Percentiles rank a stretch among this genome's conserved stretches.
Conservation (phyloP, 1,284 basidiomycete species). For the Paramarasmius palmivorus region DNA sequence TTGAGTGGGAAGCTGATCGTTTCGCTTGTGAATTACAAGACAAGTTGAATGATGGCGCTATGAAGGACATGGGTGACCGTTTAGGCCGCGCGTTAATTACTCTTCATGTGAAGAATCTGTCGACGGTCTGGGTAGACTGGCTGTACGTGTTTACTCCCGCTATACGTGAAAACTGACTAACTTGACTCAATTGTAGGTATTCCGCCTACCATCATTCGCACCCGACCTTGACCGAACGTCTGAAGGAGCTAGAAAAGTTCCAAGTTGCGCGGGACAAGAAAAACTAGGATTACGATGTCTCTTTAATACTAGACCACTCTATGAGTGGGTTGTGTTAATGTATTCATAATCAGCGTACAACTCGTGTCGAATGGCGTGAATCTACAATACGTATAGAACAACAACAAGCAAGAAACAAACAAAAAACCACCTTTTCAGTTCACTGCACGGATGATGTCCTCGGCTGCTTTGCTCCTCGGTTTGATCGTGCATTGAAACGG, state of each 20-base stretch:
- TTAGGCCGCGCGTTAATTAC: conserved; percentile 79
- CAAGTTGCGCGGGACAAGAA: conserved; percentile 28
- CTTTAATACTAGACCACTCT: too few relatives aligned
- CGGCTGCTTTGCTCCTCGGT: conserved; percentile 8
- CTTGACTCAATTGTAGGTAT: conserved; percentile 49
- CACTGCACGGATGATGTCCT: conserved; percentile 11
- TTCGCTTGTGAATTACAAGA: conserved; percentile 74
- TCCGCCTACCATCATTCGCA: conserved; percentile 93
- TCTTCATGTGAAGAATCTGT: conserved; percentile 88
- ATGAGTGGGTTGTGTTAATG: too few relatives aligned
- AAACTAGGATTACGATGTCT: background rate
- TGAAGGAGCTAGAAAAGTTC: conserved; percentile 76
- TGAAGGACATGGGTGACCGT: conserved; percentile 78
- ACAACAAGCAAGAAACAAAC: background rate
- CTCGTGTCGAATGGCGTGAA: too few relatives aligned
- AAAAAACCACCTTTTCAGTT: background rate
- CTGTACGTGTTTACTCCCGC: conserved; percentile 50
- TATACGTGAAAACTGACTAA: conserved; percentile 12
- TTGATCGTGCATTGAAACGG: conserved; percentile 14
- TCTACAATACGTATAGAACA: too few relatives aligned
- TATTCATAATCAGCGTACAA: too few relatives aligned
- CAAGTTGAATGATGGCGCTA: conserved; percentile 43
- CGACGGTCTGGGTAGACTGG: conserved; percentile 91
- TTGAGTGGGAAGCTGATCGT: conserved; percentile 89
- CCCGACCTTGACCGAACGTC: conserved; percentile 85